Evolutionary conservation across 257 asterid genomes (phyloP), one percentile per base, ranked within the genome.

Genomic region (Rehmannia glutinosa): DNA sequence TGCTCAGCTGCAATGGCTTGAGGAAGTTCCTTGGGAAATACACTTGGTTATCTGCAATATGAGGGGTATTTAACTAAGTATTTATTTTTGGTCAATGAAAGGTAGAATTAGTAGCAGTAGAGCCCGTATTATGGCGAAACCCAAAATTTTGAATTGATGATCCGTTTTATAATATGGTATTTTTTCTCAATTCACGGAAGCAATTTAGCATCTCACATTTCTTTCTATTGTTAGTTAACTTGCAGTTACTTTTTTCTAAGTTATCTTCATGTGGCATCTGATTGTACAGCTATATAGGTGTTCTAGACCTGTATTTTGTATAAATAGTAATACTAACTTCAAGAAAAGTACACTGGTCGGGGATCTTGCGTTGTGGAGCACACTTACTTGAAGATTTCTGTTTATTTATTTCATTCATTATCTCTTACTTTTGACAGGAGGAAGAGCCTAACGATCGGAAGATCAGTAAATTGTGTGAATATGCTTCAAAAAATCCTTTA

Each of bases 391-490:
- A 72, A 47, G 47, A 5, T 59, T 60, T 70, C 4, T 64, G 10
- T 49, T 0, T 58, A 16, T 60, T 27, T 54, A 10, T 60, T 57
- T 69, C 7, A 52, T 75, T 78, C 35, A 62, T 12, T 53, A 25
- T 69, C 46, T 71, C 33, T 66, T 70, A 38, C 21, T 64, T 74
- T 70, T 80, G 65, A 62, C 84, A 84, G 92, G 88, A 77, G 24
- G 92, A 80, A 68, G 96, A 86, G 68, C 89, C 91, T 19, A 89
- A 84, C 66, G 96, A 89, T 70, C 81, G 96, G 53, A 82, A 78
- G 70, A 82, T 89, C 62, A 66, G 83, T 47, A 89, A 89, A 75
- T 73, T 89, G 81, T 89, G 96, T 71, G 95, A 89, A 72, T 89
- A 89, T 81, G 87, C 79, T 64, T 79, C 95, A 27, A 89, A 76